These are phyloP conservation scores for Lactarius quietus DNA, from an alignment of 768 basidiomycete species.

Conservation along the genomic window DNA sequence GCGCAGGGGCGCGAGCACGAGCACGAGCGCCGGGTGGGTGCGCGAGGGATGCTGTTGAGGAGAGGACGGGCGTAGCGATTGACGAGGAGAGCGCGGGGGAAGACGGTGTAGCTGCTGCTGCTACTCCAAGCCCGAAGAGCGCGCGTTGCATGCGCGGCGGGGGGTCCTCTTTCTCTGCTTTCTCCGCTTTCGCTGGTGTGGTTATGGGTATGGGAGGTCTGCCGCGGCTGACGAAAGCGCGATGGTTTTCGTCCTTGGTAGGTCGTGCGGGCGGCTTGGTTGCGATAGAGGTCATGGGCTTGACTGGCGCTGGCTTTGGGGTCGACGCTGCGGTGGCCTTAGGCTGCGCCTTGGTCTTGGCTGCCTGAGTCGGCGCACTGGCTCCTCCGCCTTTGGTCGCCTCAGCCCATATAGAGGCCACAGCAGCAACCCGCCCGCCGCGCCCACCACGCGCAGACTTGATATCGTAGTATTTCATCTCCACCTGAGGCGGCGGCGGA, in stretches of 20 bases:
- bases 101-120: constrained; percentile 22
- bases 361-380: not conserved
- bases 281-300: constrained; percentile 6
- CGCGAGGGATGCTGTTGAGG: constrained; percentile 73
- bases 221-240: not conserved
- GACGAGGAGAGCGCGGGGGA: constrained; percentile 54
- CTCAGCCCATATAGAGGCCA: constrained; percentile 69
- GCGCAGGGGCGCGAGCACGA: constrained; percentile 24
- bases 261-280: not conserved
- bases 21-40: constrained; percentile 38
- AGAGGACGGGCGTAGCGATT: constrained; percentile 66
- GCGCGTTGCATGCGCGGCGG: not conserved
- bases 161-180: too few relatives aligned
- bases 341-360: constrained; percentile 9
- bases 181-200: not conserved
- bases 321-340: not conserved
- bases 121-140: constrained; percentile 12
- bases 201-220: too few relatives aligned
- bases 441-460: constrained; percentile 74
- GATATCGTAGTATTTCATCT: constrained; percentile 66
- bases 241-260: not conserved
- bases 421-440: constrained; percentile 70
- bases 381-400: not conserved
- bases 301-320: not conserved
- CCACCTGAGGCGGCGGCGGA: constrained; percentile 34